Percentiles rank a stretch among this genome's conserved stretches.
phyloP scores from a whole-genome alignment of 805 yeast genomes.

The Metschnikowia matae region DNA sequence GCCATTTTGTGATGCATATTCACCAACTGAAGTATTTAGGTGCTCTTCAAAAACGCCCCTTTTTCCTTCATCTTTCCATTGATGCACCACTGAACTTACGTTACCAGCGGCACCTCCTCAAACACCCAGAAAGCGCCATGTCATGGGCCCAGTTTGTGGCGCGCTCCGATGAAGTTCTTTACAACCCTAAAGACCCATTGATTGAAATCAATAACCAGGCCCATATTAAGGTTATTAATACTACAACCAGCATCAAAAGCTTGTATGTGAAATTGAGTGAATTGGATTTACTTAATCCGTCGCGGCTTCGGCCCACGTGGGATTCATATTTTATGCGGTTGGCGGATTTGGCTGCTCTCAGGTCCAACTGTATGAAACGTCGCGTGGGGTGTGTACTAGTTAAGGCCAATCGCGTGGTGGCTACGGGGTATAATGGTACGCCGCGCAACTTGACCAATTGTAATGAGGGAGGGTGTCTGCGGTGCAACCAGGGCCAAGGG shows the following conservation, averaged over 20 bases:
- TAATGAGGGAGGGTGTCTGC: slow-evolving; percentile 90
- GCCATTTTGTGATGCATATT: slow-evolving; percentile 57
- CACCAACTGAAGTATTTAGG: slow-evolving; percentile 40
- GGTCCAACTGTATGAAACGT: slow-evolving; percentile 96
- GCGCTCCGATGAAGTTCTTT: slow-evolving; percentile 35
- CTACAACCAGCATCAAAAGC: slow-evolving; percentile 32
- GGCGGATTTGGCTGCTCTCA: slow-evolving; percentile 86
- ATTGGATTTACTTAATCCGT: slow-evolving; percentile 29
- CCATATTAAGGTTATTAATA: slow-evolving; percentile 37
- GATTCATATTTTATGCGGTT: slow-evolving; percentile 92
- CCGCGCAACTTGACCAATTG: slow-evolving; percentile 86
- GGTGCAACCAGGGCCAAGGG: slow-evolving; percentile 74
- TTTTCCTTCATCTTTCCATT: slow-evolving; percentile 71
- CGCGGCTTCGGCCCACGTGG: slow-evolving; percentile 86
- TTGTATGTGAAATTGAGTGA: slow-evolving; percentile 38
- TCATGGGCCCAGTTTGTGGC: slow-evolving; percentile 36
- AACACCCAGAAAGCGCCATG: slow-evolving; percentile 10
- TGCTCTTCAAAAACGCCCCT: slow-evolving; percentile 64
- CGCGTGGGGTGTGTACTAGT: slow-evolving; percentile 96
- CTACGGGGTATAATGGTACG: slow-evolving; percentile 98
- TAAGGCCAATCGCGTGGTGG: slow-evolving; percentile 76
- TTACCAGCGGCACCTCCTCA: slow-evolving; percentile 28
- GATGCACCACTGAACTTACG: slow-evolving; percentile 67
- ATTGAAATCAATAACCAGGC: slow-evolving; percentile 60
- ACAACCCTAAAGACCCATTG: slow-evolving; percentile 46